A percentile compares a stretch with the other conserved stretches of the same genome.
phyloP scores from a whole-genome alignment of 2,329 filamentous ascomycete genomes.

The Apiospora marii region DNA sequence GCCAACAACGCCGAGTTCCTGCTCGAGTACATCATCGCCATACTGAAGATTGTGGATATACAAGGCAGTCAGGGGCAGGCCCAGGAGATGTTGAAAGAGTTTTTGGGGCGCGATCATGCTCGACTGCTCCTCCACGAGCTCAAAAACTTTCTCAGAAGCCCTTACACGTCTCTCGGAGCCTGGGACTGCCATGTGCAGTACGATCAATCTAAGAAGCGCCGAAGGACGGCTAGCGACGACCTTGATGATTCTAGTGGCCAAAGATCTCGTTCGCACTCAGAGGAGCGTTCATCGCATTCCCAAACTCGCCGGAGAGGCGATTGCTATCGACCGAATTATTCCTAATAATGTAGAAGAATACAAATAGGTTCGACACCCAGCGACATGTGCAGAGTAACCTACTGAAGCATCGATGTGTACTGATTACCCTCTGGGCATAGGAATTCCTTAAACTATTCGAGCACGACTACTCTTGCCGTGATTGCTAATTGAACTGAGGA shows the following conservation, averaged over 20 bases:
- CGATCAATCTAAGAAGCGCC: conserved; percentile 17
- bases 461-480: not conserved
- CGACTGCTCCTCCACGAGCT: conserved; percentile 86
- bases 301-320: conserved; percentile 7
- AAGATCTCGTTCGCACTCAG: not conserved
- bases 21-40: conserved; percentile 84
- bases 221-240: not conserved
- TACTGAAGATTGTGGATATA: conserved; percentile 83
- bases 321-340: not conserved
- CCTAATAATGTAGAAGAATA: conserved; percentile 3
- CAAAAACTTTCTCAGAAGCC: conserved; percentile 82
- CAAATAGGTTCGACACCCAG: not conserved
- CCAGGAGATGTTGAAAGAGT: conserved; percentile 80
- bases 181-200: conserved; percentile 89
- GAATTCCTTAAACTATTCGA: not conserved
- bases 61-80: conserved; percentile 81
- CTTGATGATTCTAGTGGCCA: not conserved
- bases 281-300: not conserved
- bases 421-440: not conserved
- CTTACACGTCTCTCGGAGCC: conserved; percentile 72
- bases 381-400: not conserved
- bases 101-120: conserved; percentile 77
- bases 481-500: not conserved
- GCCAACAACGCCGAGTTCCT: conserved; percentile 82
- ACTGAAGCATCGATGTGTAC: not conserved